Evolutionary conservation across 176 grass and related monocot species (phyloP).

Genomic region (Oryza meyeriana): DNA sequence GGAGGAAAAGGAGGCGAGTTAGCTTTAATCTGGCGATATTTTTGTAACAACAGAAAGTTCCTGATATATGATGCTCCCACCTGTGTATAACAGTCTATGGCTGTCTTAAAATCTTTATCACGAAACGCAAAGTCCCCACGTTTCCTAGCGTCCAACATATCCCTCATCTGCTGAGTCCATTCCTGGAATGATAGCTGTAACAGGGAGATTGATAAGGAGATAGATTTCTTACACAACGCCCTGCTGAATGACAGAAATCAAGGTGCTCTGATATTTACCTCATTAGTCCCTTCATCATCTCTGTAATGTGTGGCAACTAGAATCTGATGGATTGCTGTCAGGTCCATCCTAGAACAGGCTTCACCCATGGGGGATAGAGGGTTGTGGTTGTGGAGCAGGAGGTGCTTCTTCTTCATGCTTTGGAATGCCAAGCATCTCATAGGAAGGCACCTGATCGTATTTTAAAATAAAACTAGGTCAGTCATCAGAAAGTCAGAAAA

Average conservation of each 20-base stretch:
- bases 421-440: slow-evolving; percentile 83
- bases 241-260: background rate
- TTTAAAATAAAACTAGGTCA: slow-evolving; percentile 12
- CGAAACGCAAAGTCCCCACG: slow-evolving; percentile 85
- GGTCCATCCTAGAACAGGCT: slow-evolving; percentile 89
- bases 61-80: slow-evolving; percentile 20
- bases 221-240: background rate
- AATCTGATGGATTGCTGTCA: slow-evolving; percentile 95
- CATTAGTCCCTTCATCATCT: slow-evolving; percentile 90
- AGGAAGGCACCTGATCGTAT: slow-evolving; percentile 65
- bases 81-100: slow-evolving; percentile 86
- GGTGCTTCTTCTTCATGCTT: slow-evolving; percentile 56
- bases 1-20: background rate
- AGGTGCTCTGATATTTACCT: slow-evolving; percentile 45
- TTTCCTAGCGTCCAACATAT: slow-evolving; percentile 91
- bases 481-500: background rate
- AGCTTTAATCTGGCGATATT: background rate
- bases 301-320: slow-evolving; percentile 75
- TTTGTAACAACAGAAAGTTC: background rate
- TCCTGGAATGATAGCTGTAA: slow-evolving; percentile 95
- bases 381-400: slow-evolving; percentile 40
- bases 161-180: slow-evolving; percentile 99
- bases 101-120: slow-evolving; percentile 98
- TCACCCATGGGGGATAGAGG: slow-evolving; percentile 83
- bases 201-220: background rate